These are phyloP conservation scores for Sclerotinia borealis DNA, from an alignment of 2,329 filamentous ascomycete species.

Conservation along the genomic window DNA sequence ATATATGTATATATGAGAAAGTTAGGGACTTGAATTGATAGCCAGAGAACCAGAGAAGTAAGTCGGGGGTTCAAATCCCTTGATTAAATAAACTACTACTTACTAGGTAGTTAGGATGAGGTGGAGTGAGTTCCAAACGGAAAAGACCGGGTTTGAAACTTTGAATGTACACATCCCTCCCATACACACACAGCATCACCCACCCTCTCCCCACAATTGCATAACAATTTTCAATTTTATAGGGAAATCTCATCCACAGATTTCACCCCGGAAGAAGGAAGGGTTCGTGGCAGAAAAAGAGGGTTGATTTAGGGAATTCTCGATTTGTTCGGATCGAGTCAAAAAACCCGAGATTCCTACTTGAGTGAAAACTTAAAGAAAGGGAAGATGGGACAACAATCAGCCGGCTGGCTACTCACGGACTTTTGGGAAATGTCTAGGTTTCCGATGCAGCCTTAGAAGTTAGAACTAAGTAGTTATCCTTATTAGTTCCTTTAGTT, in stretches of 20 bases:
- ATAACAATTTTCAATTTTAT: neutral
- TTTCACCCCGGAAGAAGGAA: neutral
- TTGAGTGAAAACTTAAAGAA: too few relatives aligned
- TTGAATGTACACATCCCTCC: too few relatives aligned
- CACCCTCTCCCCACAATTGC: neutral
- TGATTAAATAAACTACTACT: neutral
- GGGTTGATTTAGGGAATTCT: neutral
- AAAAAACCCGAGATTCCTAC: neutral
- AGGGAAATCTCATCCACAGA: neutral
- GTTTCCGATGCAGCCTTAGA: neutral
- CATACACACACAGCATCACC: too few relatives aligned
- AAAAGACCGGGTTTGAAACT: constrained; percentile 1
- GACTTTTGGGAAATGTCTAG: neutral
- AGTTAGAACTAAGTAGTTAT: neutral
- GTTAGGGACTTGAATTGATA: neutral
- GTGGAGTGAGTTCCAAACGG: neutral
- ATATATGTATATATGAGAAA: constrained; percentile 1
- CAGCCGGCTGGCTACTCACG: neutral
- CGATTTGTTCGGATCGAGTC: neutral
- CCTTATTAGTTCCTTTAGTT: neutral
- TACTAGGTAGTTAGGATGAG: too few relatives aligned
- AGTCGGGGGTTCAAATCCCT: neutral
- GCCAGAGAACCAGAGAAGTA: neutral
- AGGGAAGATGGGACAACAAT: neutral
- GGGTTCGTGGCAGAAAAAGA: neutral